Evolutionary conservation across 73 alveolate species (phyloP).

Genomic region (Blepharisma japonicum): DNA sequence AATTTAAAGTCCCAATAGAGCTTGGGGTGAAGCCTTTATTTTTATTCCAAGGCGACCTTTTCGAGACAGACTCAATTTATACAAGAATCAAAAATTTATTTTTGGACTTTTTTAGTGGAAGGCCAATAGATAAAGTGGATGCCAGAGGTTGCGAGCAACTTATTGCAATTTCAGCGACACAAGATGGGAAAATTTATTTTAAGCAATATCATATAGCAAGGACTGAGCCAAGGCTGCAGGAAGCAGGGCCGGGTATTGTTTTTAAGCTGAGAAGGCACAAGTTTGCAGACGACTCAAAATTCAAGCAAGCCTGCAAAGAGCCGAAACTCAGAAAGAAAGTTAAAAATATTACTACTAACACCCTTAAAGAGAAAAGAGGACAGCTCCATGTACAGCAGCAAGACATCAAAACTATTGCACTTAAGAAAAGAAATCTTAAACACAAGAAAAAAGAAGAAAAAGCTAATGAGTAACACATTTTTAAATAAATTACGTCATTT

Average conservation of each 20-base stretch:
- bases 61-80: conserved; percentile 55
- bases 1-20: conserved; percentile 39
- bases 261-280: conserved; percentile 58
- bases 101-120: conserved; percentile 50
- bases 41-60: conserved; percentile 73
- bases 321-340: conserved; percentile 64
- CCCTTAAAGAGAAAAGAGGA: conserved; percentile 67
- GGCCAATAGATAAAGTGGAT: conserved; percentile 45
- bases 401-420: conserved; percentile 64
- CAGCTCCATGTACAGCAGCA: conserved; percentile 65
- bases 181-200: conserved; percentile 31
- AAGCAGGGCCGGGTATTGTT: conserved; percentile 60
- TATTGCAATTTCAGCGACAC: conserved; percentile 56
- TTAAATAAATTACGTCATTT: no score
- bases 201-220: conserved; percentile 12
- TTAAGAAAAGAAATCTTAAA: conserved; percentile 52
- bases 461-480: no score
- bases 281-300: conserved; percentile 52
- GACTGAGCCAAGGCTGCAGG: conserved; percentile 28
- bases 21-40: conserved; percentile 59
- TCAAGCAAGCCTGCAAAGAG: conserved; percentile 64
- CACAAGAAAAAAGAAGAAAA: conserved; percentile 14
- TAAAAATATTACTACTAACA: conserved; percentile 63
- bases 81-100: conserved; percentile 58
- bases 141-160: conserved; percentile 51